Base-by-base conservation (phyloP, 1,139 yeast species). In the Taphrina populina region DNA sequence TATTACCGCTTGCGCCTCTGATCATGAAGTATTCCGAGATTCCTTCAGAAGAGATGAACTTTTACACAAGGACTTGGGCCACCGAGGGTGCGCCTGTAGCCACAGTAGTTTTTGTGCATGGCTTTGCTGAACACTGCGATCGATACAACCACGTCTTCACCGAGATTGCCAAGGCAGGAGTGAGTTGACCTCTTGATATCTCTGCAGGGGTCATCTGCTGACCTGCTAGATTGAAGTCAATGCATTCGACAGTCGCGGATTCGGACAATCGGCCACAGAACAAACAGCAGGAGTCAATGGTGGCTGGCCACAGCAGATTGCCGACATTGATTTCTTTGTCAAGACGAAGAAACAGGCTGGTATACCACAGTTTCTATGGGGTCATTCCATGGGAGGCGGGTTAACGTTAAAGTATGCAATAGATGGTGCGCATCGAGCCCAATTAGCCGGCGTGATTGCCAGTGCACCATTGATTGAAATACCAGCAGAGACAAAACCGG, bases 331-430 rank as follows among this genome's bases (percentile, higher is more conserved):
- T 63, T 77, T 74, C 63, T 76, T 90, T 65, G 71, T 83, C 60
- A 73, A 64, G 30, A 59, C 59, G 13, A 56, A 51, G 21, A 44
- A 62, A 5, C 37, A 61, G 27, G 59, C 59, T 5, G 71, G 69
- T 23, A 65, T 57, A 6, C 62, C 64, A 62, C 66, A 88, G 39
- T 78, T 76, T 64, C 67, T 92, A 62, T 74, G 80, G 70, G 96
- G 96, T 1, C 95, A 86, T 66, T 86, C 95, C n/a, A 88, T 92
- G 96, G 98, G 98, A 47, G 96, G 96, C 19, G 95, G 86, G 0
- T 82, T 88, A 54, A 73, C 75, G 0, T 73, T 88, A 60, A 86
- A 83, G 69, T 90, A 90, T 68, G 86, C 82, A 13, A 76, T 83
- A 53, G 71, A 72, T 45, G 96, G 96, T 2, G 77, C 73, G 61